Percentiles rank a stretch among this genome's conserved stretches.
phyloP scores from a whole-genome alignment of 176 grass and related monocot species.

The Chrysopogon serrulatus region DNA sequence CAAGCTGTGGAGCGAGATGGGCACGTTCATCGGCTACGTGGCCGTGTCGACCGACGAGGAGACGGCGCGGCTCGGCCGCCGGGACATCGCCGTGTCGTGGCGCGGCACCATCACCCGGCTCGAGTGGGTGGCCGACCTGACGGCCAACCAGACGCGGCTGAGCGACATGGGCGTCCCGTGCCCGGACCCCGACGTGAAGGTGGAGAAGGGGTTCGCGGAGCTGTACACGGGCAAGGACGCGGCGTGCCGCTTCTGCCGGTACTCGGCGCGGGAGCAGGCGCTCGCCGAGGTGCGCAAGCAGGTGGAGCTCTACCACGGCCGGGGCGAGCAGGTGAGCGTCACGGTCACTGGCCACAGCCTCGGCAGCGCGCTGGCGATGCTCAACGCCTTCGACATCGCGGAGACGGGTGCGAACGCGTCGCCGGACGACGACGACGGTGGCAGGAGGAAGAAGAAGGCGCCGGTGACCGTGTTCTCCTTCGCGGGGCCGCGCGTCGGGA shows the following conservation, averaged over 20 bases:
- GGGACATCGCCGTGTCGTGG: slow-evolving; percentile 66
- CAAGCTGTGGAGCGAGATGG: slow-evolving; percentile 50
- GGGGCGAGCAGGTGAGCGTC: slow-evolving; percentile 62
- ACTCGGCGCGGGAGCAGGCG: slow-evolving; percentile 67
- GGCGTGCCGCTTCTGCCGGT: slow-evolving; percentile 47
- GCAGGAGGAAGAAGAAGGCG: too few species aligned
- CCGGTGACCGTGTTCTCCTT: slow-evolving; percentile 51
- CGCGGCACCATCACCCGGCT: slow-evolving; percentile 62
- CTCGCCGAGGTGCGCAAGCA: slow-evolving; percentile 62
- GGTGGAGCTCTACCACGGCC: slow-evolving; percentile 22
- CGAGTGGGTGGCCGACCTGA: slow-evolving; percentile 67
- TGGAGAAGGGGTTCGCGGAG: slow-evolving; percentile 46
- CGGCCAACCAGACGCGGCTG: slow-evolving; percentile 2
- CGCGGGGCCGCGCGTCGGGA: slow-evolving; percentile 69
- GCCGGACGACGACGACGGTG: too few species aligned
- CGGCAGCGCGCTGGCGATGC: slow-evolving; percentile 53
- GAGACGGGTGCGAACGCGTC: slow-evolving; percentile 37
- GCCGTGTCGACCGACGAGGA: slow-evolving; percentile 49
- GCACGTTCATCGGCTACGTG: slow-evolving; percentile 80
- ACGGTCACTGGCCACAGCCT: slow-evolving; percentile 76
- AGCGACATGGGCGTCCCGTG: slow-evolving; percentile 25
- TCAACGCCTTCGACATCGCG: slow-evolving; percentile 67
- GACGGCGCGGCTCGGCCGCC: slow-evolving; percentile 48
- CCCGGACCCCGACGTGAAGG: slow-evolving; percentile 45
- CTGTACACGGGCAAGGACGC: slow-evolving; percentile 61